Percentiles rank a stretch among this genome's conserved stretches.
phyloP scores from a whole-genome alignment of 1,284 basidiomycete genomes.

The Papiliotrema laurentii region DNA sequence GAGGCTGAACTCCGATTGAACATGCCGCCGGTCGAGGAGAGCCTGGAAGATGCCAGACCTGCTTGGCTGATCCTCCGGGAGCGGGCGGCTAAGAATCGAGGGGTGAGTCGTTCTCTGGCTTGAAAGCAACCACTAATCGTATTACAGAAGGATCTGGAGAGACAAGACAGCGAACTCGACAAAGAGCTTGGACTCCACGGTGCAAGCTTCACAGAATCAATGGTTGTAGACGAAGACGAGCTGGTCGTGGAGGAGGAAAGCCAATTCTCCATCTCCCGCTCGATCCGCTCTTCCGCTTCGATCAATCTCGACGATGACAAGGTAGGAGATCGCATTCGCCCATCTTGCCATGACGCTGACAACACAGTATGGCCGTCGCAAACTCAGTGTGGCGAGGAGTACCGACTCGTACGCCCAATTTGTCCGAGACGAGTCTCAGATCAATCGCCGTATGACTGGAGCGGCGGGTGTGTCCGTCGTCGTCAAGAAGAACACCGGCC shows the following conservation, averaged over 20 bases:
- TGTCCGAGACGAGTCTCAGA: conserved; percentile 27
- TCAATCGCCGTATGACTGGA: conserved; percentile 18
- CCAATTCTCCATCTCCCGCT: conserved; percentile 11
- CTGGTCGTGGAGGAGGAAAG: conserved; percentile 10
- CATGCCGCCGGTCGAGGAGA: conserved; percentile 3
- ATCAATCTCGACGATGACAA: conserved; percentile 3
- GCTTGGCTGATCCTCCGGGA: conserved; percentile 13
- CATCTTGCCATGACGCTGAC: too few relatives aligned
- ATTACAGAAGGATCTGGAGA: background rate
- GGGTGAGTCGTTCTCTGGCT: conserved; percentile 11
- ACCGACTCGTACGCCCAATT: conserved; percentile 16
- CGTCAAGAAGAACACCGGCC: background rate
- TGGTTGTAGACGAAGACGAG: conserved; percentile 5
- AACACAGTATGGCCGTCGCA: background rate
- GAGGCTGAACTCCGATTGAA: conserved; percentile 9
- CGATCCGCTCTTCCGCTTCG: conserved; percentile 1
- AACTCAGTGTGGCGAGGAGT: conserved; percentile 1
- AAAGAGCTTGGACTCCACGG: conserved; percentile 5
- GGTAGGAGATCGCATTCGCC: too few relatives aligned
- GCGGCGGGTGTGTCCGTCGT: conserved; percentile 26
- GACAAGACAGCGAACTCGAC: conserved; percentile 12
- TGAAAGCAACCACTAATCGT: background rate
- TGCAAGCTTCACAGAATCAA: conserved; percentile 3
- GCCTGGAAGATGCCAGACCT: conserved; percentile 8
- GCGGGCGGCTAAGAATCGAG: conserved; percentile 20